Conservation (phyloP, 768 basidiomycete species). For the Mycena haematopus region DNA sequence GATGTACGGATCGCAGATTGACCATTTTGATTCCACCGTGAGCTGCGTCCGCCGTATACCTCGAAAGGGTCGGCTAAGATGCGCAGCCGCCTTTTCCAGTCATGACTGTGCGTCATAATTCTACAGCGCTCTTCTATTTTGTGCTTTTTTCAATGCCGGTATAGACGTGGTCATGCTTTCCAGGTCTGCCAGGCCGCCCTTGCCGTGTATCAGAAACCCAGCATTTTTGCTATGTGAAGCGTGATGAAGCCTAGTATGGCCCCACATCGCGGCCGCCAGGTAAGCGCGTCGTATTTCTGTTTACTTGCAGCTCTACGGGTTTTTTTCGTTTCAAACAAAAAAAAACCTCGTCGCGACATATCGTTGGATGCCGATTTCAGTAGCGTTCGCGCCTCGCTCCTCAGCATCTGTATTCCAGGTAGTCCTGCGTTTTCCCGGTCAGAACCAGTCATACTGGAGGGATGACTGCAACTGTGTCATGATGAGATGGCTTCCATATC, state of each 20-base stretch:
- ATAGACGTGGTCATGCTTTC: neutral
- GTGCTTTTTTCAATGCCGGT: too few relatives aligned
- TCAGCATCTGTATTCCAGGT: neutral
- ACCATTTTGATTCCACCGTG: too few relatives aligned
- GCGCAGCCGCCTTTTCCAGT: neutral
- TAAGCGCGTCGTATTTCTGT: neutral
- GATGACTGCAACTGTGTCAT: constrained; percentile 20
- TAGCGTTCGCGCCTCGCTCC: neutral
- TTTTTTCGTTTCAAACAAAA: neutral
- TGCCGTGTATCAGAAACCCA: too few relatives aligned
- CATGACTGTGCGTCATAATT: neutral
- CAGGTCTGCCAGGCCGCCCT: too few relatives aligned
- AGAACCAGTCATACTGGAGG: constrained; percentile 19
- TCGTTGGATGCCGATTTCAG: neutral
- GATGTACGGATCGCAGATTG: neutral
- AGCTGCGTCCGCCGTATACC: too few relatives aligned
- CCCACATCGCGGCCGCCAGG: neutral
- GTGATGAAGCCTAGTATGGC: neutral
- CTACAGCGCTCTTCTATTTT: neutral
- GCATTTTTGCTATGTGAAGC: too few relatives aligned
- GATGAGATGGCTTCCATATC: constrained; percentile 20
- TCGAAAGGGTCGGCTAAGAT: neutral
- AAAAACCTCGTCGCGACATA: neutral
- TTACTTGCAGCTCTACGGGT: too few relatives aligned
- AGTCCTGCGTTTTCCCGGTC: constrained; percentile 11